phyloP scores from a whole-genome alignment of 495 filamentous ascomycete genomes.

The Xylaria longipes region DNA sequence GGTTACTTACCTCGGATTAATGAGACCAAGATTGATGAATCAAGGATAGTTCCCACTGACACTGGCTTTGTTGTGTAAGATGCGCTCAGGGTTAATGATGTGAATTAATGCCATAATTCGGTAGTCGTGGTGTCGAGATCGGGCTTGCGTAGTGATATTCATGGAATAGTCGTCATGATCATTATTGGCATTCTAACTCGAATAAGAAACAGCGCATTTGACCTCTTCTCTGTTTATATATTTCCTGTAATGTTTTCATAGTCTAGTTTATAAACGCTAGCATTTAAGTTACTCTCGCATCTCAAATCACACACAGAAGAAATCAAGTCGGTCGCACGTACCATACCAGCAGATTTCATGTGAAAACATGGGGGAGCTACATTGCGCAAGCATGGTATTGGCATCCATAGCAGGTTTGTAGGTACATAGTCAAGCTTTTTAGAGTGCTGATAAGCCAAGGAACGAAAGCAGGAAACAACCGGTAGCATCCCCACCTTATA shows the following conservation, averaged over 20 bases:
- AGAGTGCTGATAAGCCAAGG: constrained; percentile 5
- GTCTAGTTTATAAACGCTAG: not conserved
- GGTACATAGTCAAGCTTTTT: not conserved
- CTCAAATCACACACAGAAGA: not conserved
- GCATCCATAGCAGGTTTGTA: too few species aligned
- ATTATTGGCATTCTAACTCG: too few species aligned
- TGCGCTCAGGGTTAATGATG: not conserved
- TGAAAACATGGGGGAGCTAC: not conserved
- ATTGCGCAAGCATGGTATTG: not conserved
- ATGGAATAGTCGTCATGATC: too few species aligned
- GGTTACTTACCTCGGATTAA: not conserved
- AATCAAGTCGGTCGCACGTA: not conserved
- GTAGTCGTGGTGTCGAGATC: too few species aligned
- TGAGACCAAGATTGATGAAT: constrained; percentile 7
- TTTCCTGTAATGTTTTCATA: not conserved
- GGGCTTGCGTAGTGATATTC: too few species aligned
- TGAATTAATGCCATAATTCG: not conserved
- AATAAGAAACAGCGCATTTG: too few species aligned
- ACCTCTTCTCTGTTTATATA: not conserved
- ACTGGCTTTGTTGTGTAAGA: not conserved
- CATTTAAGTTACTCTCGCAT: not conserved
- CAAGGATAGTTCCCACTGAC: not conserved
- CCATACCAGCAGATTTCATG: constrained; percentile 4
- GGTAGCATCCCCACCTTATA: not conserved
- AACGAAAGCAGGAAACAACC: constrained; percentile 7